Percentiles rank a stretch among this genome's conserved stretches.
Conservation (phyloP, 495 filamentous ascomycete genomes). For the Penicillium nucicola region DNA sequence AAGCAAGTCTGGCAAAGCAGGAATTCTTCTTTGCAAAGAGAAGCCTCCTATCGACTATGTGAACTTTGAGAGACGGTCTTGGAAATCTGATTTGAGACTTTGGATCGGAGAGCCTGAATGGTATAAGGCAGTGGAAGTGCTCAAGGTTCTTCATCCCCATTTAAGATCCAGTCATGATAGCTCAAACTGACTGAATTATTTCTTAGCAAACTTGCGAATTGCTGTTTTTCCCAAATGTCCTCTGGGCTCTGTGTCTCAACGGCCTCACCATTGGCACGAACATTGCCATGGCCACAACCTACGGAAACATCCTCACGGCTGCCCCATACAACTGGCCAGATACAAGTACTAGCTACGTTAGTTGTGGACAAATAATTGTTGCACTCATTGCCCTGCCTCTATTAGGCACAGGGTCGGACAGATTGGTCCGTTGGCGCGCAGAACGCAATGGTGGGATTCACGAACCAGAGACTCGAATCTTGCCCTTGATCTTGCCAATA, state of each 20-base stretch:
- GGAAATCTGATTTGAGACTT: constrained; percentile 24
- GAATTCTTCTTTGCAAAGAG: constrained; percentile 11
- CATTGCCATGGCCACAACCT: constrained; percentile 37
- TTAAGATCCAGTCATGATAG: too few relatives aligned
- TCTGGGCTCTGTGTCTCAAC: constrained; percentile 37
- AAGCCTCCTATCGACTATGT: constrained; percentile 24
- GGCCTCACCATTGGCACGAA: constrained; percentile 36
- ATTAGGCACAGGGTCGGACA: constrained; percentile 29
- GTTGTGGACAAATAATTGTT: constrained; percentile 29
- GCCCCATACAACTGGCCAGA: constrained; percentile 36
- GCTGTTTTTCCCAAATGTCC: constrained; percentile 37
- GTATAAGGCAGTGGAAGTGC: constrained; percentile 18
- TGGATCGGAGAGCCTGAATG: constrained; percentile 29
- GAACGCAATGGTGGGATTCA: constrained; percentile 28
- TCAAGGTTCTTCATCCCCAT: constrained; percentile 10
- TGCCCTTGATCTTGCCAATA: constrained; percentile 30
- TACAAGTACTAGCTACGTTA: constrained; percentile 29
- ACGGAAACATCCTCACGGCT: constrained; percentile 30
- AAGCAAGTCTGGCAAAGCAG: neutral
- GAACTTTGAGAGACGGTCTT: constrained; percentile 17
- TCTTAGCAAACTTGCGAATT: constrained; percentile 9
- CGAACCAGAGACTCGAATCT: constrained; percentile 30
- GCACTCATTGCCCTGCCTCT: constrained; percentile 32
- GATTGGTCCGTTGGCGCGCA: constrained; percentile 16
- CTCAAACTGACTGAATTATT: too few relatives aligned